Evolutionary conservation across 768 basidiomycete genomes (phyloP), one percentile per base, ranked within the genome.

Genomic region (Royoungia palumana): DNA sequence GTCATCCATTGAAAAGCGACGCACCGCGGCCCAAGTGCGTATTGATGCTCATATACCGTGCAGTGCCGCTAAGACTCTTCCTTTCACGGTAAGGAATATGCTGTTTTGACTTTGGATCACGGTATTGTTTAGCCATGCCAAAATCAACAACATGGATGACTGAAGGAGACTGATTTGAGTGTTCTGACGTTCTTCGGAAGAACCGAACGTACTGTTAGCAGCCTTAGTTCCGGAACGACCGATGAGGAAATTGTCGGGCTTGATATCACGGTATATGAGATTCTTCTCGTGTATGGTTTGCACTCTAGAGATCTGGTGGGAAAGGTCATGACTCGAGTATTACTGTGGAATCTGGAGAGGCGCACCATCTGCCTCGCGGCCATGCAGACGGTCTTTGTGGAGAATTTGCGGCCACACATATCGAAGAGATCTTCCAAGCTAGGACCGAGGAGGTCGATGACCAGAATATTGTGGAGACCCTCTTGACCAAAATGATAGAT

Each of bases 401-500:
- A 86, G 72, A 99, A 98, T 70, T 96, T 97, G 59, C 96, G 83
- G 4, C 92, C 91, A 63, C 96, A 99, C 89, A 98, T 94, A 72
- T 99, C 96, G 67, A 99, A 99, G 46, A 99, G 76, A 68, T 99
- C 96, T 71, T 99, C 96, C 54, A 99, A 70, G 66, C 89, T 94
- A 11, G 95, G 95, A 4, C 96, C 96, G 28, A 99, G 81, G 30
- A 99, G 81, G 74, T 99, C 96, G 62, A 99, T 98, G 57, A 99
- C 94, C 53, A 99, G 82, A 56, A 99, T 94, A 64, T 99, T 98
- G 75, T 99, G 94, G 24, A 98, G 79, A 13, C 89, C 96, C 70
- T 99, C 96, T 72, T 97, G 94, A 41, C 96, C 96, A 68, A 98
- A 99, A 72, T 99, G 95, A 75, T 98, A 97, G 70, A 99, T 97